A percentile compares a stretch with the other conserved stretches of the same genome.
phyloP scores from a whole-genome alignment of 257 asterid species.

The Petunia axillaris region DNA sequence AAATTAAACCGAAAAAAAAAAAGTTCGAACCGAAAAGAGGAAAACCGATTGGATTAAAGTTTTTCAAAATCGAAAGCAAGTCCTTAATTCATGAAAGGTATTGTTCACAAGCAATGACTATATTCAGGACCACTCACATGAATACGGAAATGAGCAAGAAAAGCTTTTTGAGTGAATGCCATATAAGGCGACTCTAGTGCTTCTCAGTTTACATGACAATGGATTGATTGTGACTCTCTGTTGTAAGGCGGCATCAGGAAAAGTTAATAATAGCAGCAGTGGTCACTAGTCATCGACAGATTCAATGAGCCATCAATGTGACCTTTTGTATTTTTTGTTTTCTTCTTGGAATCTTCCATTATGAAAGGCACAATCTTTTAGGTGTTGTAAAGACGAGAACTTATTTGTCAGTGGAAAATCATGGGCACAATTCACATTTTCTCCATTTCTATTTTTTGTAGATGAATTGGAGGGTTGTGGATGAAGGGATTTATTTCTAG shows the following conservation, averaged over 20 bases:
- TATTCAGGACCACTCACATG: slow-evolving; percentile 15
- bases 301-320: slow-evolving; percentile 19
- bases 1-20: no score
- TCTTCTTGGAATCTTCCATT: slow-evolving; percentile 21
- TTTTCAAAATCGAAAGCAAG: background rate
- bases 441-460: background rate
- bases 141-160: background rate
- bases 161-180: background rate
- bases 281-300: background rate
- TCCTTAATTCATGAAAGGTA: background rate
- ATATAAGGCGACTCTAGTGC: background rate
- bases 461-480: background rate
- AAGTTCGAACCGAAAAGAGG: no score
- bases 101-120: background rate
- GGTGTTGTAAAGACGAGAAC: slow-evolving; percentile 14
- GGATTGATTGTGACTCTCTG: slow-evolving; percentile 17
- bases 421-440: background rate
- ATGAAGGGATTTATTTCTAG: background rate
- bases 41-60: no score
- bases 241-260: background rate
- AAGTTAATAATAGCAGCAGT: background rate
- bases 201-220: background rate
- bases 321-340: background rate
- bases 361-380: slow-evolving; percentile 14
- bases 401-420: slow-evolving; percentile 11